A percentile compares a stretch with the other conserved stretches of the same genome.
Evolutionary conservation across 2,329 filamentous ascomycete species (phyloP).

Genomic region (Dryadomyces quercivorus): DNA sequence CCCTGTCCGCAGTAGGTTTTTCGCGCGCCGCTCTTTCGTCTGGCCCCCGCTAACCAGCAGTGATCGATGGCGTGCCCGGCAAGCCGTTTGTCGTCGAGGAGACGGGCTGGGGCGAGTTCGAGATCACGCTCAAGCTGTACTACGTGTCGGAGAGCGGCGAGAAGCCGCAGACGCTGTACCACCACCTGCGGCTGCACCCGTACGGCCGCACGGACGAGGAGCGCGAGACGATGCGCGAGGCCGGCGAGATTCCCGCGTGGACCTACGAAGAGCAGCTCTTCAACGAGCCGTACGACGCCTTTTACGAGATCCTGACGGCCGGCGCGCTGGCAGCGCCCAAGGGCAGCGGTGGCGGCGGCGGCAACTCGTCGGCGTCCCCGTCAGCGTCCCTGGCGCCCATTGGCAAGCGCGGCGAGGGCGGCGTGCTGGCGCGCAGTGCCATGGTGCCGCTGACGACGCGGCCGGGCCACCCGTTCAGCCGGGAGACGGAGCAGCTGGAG

Average conservation of each 20-base stretch:
- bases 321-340: constrained; percentile 42
- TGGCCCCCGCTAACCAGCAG: constrained; percentile 16
- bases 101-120: constrained; percentile 97
- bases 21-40: not conserved
- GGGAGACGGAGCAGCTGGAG: constrained; percentile 54
- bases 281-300: constrained; percentile 89
- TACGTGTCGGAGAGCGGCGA: constrained; percentile 80
- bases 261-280: constrained; percentile 91
- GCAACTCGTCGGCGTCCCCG: constrained; percentile 29
- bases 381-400: constrained; percentile 21
- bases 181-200: constrained; percentile 81
- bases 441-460: constrained; percentile 59
- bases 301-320: constrained; percentile 75
- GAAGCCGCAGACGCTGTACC: constrained; percentile 92
- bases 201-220: constrained; percentile 74
- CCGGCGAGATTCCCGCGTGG: constrained; percentile 60
- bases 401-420: constrained; percentile 28
- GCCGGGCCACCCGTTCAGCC: constrained; percentile 60
- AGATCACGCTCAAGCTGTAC: constrained; percentile 89
- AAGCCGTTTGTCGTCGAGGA: constrained; percentile 73
- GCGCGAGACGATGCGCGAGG: constrained; percentile 45
- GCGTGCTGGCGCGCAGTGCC: constrained; percentile 55
- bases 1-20: constrained; percentile 57
- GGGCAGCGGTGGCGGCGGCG: constrained; percentile 38
- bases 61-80: constrained; percentile 59